Conservation (phyloP, 169 alveolate species). For the Babesia gibsoni region DNA sequence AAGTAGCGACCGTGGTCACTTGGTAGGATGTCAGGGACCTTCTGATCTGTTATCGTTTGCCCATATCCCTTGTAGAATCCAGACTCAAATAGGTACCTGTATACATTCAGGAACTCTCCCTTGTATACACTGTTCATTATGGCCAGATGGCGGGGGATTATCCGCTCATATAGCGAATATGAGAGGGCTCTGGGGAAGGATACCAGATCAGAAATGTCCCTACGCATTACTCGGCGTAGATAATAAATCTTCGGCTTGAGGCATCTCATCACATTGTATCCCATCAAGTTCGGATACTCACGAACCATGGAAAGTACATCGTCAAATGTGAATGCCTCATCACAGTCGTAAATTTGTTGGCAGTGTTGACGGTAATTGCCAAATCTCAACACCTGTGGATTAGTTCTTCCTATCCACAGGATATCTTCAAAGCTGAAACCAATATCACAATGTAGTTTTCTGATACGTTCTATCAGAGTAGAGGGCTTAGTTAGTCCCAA, state of each 20-base stretch:
- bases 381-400: constrained; percentile 26
- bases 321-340: constrained; percentile 46
- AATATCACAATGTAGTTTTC: constrained; percentile 34
- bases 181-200: constrained; percentile 68
- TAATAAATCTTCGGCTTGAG: constrained; percentile 71
- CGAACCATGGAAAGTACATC: constrained; percentile 60
- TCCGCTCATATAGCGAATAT: constrained; percentile 70
- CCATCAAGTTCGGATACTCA: constrained; percentile 62
- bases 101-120: constrained; percentile 61
- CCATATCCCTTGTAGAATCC: constrained; percentile 59
- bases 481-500: constrained; percentile 29
- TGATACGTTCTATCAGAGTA: constrained; percentile 32
- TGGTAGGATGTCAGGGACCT: constrained; percentile 54
- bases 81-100: constrained; percentile 51
- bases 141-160: constrained; percentile 73
- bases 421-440: constrained; percentile 61
- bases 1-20: constrained; percentile 23
- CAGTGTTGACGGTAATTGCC: constrained; percentile 47
- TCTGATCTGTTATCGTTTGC: constrained; percentile 45
- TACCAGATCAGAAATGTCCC: constrained; percentile 46
- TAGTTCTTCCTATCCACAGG: constrained; percentile 28
- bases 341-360: constrained; percentile 50
- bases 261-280: constrained; percentile 64
- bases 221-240: constrained; percentile 62
- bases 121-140: constrained; percentile 66